Conservation (phyloP, 495 filamentous ascomycete genomes). For the Pseudotulostoma volvatum region DNA sequence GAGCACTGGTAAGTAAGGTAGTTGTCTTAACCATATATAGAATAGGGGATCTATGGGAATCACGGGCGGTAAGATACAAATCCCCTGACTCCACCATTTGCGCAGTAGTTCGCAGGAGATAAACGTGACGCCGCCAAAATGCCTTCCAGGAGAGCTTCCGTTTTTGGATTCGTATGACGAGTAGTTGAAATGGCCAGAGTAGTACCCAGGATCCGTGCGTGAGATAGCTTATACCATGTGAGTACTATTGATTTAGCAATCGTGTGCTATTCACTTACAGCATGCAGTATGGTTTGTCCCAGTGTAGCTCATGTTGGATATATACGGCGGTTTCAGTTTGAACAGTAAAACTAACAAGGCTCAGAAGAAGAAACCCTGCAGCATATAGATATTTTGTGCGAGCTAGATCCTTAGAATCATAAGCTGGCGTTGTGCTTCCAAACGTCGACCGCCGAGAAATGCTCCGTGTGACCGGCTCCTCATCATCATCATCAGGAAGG, state of each 20-base stretch:
- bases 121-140: slow-evolving; percentile 74
- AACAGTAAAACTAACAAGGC: slow-evolving; percentile 64
- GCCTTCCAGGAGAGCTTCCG: slow-evolving; percentile 58
- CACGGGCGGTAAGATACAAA: slow-evolving; percentile 34
- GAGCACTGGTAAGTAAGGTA: slow-evolving; percentile 61
- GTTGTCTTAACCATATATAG: slow-evolving; percentile 65
- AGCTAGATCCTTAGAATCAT: slow-evolving; percentile 42
- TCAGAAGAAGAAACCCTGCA: slow-evolving; percentile 61
- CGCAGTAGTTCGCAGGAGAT: slow-evolving; percentile 58
- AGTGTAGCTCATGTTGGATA: slow-evolving; percentile 72
- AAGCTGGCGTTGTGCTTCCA: slow-evolving; percentile 41
- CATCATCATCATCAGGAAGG: slow-evolving; percentile 17
- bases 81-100: slow-evolving; percentile 69
- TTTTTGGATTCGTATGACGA: slow-evolving; percentile 60
- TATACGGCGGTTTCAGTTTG: slow-evolving; percentile 93
- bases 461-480: slow-evolving; percentile 25
- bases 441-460: slow-evolving; percentile 39
- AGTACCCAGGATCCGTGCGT: slow-evolving; percentile 88
- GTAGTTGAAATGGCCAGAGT: slow-evolving; percentile 71
- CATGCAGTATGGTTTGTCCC: slow-evolving; percentile 98
- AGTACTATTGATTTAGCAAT: not conserved
- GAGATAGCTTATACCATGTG: slow-evolving; percentile 42
- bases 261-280: slow-evolving; percentile 39
- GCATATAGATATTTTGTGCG: slow-evolving; percentile 75
- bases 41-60: slow-evolving; percentile 39